phyloP scores from a whole-genome alignment of 495 filamentous ascomycete genomes.

The Penicillium crystallinum region DNA sequence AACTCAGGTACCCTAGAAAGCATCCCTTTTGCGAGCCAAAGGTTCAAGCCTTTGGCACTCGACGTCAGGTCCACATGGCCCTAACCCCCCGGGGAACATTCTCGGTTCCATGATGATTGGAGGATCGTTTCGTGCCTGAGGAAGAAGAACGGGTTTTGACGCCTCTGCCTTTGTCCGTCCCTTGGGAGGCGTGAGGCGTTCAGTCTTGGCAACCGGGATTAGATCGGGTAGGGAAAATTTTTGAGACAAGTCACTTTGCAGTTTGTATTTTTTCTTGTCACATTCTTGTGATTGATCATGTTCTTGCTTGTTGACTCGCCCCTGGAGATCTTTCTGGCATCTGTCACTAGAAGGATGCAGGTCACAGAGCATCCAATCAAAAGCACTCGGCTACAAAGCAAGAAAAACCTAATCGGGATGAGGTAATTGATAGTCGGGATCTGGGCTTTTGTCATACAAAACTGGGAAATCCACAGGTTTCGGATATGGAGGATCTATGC shows the following conservation, averaged over 20 bases:
- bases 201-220: neutral
- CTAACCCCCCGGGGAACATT: constrained; percentile 7
- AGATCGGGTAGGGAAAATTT: neutral
- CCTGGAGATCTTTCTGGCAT: constrained; percentile 1
- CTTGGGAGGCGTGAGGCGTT: constrained; percentile 1
- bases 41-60: neutral
- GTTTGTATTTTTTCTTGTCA: neutral
- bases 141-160: neutral
- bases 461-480: neutral
- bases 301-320: neutral
- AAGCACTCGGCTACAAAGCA: neutral
- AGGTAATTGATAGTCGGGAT: too few relatives aligned
- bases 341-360: constrained; percentile 1
- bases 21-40: neutral
- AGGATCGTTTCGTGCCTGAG: neutral
- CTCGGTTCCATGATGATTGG: neutral
- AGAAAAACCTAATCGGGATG: constrained; percentile 1
- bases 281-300: neutral
- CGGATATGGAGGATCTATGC: neutral
- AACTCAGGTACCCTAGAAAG: neutral
- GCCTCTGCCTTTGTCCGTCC: neutral
- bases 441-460: neutral
- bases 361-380: neutral
- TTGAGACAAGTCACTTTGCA: neutral
- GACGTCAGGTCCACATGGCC: constrained; percentile 30